Percentiles rank a stretch among this genome's conserved stretches.
Conservation (phyloP, 2,329 filamentous ascomycete genomes). For the Pestalotiopsis sp. region DNA sequence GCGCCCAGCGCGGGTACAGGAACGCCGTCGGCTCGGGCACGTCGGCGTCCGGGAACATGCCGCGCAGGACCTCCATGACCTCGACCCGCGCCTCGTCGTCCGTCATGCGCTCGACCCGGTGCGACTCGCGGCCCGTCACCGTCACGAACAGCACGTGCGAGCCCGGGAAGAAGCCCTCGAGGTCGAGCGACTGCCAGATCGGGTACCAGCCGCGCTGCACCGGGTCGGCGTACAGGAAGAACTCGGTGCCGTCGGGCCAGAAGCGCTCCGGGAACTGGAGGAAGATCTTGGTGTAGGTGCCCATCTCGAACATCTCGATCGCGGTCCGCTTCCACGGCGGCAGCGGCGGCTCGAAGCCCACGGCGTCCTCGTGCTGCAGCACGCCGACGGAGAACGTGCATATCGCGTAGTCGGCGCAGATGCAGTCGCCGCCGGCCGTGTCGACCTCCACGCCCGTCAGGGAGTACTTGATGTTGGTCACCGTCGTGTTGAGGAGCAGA, state of each 20-base stretch:
- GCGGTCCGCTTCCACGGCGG: conserved; percentile 67
- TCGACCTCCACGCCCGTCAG: conserved; percentile 54
- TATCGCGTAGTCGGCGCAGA: conserved; percentile 48
- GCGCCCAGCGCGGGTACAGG: conserved; percentile 60
- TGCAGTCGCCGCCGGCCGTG: conserved; percentile 42
- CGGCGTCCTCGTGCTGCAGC: conserved; percentile 58
- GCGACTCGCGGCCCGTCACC: conserved; percentile 57
- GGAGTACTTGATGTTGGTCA: conserved; percentile 57
- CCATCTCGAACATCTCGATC: conserved; percentile 68
- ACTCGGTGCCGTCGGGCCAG: conserved; percentile 55
- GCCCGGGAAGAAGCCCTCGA: conserved; percentile 58
- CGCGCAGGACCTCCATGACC: conserved; percentile 56
- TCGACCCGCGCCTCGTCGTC: conserved; percentile 60
- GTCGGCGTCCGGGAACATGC: conserved; percentile 61
- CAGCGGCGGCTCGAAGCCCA: conserved; percentile 60
- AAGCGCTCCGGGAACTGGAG: conserved; percentile 69
- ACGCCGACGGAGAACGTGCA: conserved; percentile 71
- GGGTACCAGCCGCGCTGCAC: conserved; percentile 49
- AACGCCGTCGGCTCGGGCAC: conserved; percentile 64
- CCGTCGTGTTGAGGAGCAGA: conserved; percentile 59
- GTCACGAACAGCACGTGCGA: conserved; percentile 70
- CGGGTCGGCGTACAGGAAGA: conserved; percentile 47
- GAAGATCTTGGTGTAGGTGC: conserved; percentile 75
- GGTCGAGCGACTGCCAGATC: conserved; percentile 65
- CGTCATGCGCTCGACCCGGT: conserved; percentile 60